Evolutionary conservation across 2,329 filamentous ascomycete genomes (phyloP).

Genomic region (Arthrobotrys iridis): DNA sequence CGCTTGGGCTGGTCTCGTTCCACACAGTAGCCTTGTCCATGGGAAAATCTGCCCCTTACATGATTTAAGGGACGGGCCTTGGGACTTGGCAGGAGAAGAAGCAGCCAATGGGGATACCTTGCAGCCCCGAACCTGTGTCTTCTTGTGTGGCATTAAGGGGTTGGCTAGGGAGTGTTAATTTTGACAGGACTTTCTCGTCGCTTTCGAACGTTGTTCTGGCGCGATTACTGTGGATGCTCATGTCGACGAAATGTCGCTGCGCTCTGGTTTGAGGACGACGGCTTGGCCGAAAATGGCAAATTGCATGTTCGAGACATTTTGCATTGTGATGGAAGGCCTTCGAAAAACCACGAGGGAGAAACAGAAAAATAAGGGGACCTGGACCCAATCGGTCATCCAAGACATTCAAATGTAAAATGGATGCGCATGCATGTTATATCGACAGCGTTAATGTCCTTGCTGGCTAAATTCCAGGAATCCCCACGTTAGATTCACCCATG

Average conservation of each 20-base stretch:
- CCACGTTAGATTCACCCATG: slow-evolving; percentile 44
- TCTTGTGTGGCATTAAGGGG: slow-evolving; percentile 44
- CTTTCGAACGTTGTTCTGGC: slow-evolving; percentile 20
- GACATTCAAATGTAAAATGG: slow-evolving; percentile 40
- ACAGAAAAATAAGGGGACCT: neutral
- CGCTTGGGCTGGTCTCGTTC: slow-evolving; percentile 35
- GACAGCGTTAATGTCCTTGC: slow-evolving; percentile 21
- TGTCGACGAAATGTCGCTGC: slow-evolving; percentile 28
- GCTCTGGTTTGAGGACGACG: slow-evolving; percentile 14
- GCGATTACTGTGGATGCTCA: slow-evolving; percentile 8
- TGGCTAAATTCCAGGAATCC: slow-evolving; percentile 54
- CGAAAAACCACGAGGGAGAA: neutral
- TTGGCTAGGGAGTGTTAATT: slow-evolving; percentile 32
- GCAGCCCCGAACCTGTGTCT: slow-evolving; percentile 35
- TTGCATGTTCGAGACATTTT: slow-evolving; percentile 30
- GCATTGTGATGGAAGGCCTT: slow-evolving; percentile 2
- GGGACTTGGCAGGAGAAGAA: slow-evolving; percentile 15
- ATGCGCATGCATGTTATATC: slow-evolving; percentile 32
- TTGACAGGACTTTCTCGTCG: slow-evolving; percentile 23
- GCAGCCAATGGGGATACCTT: slow-evolving; percentile 34
- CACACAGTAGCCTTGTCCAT: slow-evolving; percentile 36
- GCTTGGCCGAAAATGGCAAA: slow-evolving; percentile 29
- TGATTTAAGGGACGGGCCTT: slow-evolving; percentile 52
- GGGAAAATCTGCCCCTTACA: slow-evolving; percentile 51
- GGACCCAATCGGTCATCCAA: slow-evolving; percentile 15